Evolutionary conservation across 2,329 filamentous ascomycete species (phyloP).

Genomic region (Knufia fluminis): DNA sequence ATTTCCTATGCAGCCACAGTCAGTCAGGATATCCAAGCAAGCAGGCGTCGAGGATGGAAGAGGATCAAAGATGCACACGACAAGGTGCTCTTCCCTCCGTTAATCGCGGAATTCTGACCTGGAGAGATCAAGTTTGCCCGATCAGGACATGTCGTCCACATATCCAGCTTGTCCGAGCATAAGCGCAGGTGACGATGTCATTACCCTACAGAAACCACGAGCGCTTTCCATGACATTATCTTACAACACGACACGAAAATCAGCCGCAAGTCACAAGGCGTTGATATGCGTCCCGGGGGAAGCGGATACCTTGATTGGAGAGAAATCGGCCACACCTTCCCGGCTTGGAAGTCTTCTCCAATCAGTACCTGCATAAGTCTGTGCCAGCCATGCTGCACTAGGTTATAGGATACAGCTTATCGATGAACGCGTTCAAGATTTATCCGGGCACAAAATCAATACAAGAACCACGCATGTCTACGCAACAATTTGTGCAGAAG

Average conservation of each 20-base stretch:
- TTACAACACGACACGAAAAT: not conserved
- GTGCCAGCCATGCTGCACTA: not conserved
- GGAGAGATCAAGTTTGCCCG: not conserved
- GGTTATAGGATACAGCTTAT: not conserved
- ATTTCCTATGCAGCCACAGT: slow-evolving; percentile 54
- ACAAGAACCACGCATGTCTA: not conserved
- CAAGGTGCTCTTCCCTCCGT: slow-evolving; percentile 45
- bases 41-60: slow-evolving; percentile 13
- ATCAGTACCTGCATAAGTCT: slow-evolving; percentile 4
- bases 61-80: slow-evolving; percentile 25
- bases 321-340: not conserved
- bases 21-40: slow-evolving; percentile 27
- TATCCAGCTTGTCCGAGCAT: not conserved
- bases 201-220: not conserved
- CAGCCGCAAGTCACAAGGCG: slow-evolving; percentile 7
- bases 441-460: not conserved
- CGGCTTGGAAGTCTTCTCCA: slow-evolving; percentile 4
- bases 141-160: slow-evolving; percentile 1
- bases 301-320: not conserved
- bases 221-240: not conserved
- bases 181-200: slow-evolving; percentile 4
- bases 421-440: not conserved
- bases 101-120: slow-evolving; percentile 22
- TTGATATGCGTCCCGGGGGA: not conserved
- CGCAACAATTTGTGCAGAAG: not conserved